Evolutionary conservation across 2,329 filamentous ascomycete species (phyloP), one percentile per base, ranked within the genome.

Genomic region (Penicillium thymicola): DNA sequence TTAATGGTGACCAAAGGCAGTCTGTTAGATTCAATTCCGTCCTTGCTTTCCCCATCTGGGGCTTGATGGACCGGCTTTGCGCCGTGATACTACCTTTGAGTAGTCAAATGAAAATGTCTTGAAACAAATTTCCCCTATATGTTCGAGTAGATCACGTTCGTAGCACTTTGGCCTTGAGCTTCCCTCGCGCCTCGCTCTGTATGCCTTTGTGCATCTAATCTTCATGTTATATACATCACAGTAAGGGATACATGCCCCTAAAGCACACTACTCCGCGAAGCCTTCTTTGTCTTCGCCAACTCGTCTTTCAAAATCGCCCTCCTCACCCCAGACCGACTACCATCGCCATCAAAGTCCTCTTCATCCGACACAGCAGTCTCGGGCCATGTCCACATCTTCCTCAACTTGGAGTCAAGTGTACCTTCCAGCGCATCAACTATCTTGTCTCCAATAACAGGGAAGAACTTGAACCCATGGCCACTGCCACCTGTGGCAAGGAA

Each of bases 381-480:
- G 4, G 60, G 59, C 77, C 77, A 79, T 7, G 65, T 57, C 80
- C 80, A 82, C 41, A 79, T 57, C 14, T 73, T 59, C 10, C 55
- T 61, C 45, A 79, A 65, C 37, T 77, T 77, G 1, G 70, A 61
- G n/a, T 71, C 73, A 16, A 82, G 69, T 1, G 60, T 73, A 2
- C 75, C 76, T 61, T 79, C 74, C 10, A 81, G 60, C 11, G 76
- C 75, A 58, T 79, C 75, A 34, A 79, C 74, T 54, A 82, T 72
- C 62, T 80, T 80, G 49, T 80, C 78, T 13, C 80, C 80, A n/a
- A 82, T 70, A 14, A 82, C 74, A 36, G 81, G 80, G 57, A 82
- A 72, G 70, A 82, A 82, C 61, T 82, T 82, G 68, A 76, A 82
- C 9, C 69, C 80, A 63, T 82, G 81, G n/a, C 80, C 79, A 49